phyloP scores from a whole-genome alignment of 139 green algal species.

The Dunaliella sp. region DNA sequence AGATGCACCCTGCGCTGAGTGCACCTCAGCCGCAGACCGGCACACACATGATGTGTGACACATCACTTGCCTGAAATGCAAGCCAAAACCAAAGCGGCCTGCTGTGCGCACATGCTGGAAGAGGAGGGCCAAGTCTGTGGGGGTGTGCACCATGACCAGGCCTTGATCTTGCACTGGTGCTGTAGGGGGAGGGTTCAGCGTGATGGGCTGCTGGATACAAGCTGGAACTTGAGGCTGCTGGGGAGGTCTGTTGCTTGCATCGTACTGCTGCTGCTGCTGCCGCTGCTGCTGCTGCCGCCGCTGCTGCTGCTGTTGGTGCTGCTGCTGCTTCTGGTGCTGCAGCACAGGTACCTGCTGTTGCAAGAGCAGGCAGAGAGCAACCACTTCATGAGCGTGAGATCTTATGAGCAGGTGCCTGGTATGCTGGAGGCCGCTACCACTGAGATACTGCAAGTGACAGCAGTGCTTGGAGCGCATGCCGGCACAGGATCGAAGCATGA shows the following conservation, averaged over 20 bases:
- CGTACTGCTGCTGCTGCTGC: neutral
- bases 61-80: neutral
- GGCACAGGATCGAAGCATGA: neutral
- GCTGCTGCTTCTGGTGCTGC: neutral
- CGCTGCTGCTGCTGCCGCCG: neutral
- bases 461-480: neutral
- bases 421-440: neutral
- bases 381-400: no score
- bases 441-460: neutral
- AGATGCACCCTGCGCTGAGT: neutral
- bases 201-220: neutral
- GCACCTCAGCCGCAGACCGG: neutral
- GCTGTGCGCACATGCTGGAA: neutral
- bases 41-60: neutral
- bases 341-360: neutral
- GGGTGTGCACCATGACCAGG: neutral
- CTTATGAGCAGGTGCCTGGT: no score
- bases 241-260: neutral
- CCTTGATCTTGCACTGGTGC: neutral
- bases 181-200: neutral
- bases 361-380: no score
- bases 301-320: neutral
- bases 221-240: neutral
- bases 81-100: neutral
- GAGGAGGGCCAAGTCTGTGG: neutral